Conservation (phyloP, 805 yeast species). For the Lipomyces yamadae region DNA sequence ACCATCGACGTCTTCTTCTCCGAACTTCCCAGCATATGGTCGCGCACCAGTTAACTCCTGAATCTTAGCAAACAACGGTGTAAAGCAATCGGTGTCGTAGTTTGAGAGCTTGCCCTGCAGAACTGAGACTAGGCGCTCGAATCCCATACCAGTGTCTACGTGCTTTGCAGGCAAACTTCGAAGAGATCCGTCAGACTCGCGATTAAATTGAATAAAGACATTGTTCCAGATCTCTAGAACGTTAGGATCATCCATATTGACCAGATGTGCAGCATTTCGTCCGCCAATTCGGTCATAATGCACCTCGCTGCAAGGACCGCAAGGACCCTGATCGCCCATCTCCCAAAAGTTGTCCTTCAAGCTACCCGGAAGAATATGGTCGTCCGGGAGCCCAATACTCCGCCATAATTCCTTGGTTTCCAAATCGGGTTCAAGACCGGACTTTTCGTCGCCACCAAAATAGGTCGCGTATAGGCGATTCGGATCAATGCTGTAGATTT, state of each 20-base stretch:
- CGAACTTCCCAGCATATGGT: constrained; percentile 90
- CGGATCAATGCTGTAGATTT: constrained; percentile 76
- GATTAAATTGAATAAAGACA: constrained; percentile 94
- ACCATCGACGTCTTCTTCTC: constrained; percentile 86
- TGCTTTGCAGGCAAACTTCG: constrained; percentile 90
- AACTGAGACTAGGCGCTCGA: constrained; percentile 93
- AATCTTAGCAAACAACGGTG: constrained; percentile 82
- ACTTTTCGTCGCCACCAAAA: constrained; percentile 87
- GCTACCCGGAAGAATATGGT: constrained; percentile 90
- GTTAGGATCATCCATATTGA: constrained; percentile 96
- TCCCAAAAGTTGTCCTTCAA: constrained; percentile 98
- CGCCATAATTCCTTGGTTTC: constrained; percentile 91
- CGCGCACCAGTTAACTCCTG: constrained; percentile 93
- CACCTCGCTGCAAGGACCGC: constrained; percentile 98
- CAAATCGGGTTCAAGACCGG: constrained; percentile 87
- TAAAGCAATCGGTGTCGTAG: constrained; percentile 96
- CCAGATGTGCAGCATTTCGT: constrained; percentile 88
- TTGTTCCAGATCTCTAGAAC: constrained; percentile 98
- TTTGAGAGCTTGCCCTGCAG: constrained; percentile 90
- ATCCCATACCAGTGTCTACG: constrained; percentile 98
- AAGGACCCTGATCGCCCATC: constrained; percentile 99
- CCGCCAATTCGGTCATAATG: constrained; percentile 99
- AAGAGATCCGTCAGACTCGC: constrained; percentile 84
- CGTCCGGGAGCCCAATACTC: constrained; percentile 85
- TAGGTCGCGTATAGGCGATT: constrained; percentile 92